Evolutionary conservation across 148 eudicot species (phyloP).

Genomic region (Vaccinium darrowii): DNA sequence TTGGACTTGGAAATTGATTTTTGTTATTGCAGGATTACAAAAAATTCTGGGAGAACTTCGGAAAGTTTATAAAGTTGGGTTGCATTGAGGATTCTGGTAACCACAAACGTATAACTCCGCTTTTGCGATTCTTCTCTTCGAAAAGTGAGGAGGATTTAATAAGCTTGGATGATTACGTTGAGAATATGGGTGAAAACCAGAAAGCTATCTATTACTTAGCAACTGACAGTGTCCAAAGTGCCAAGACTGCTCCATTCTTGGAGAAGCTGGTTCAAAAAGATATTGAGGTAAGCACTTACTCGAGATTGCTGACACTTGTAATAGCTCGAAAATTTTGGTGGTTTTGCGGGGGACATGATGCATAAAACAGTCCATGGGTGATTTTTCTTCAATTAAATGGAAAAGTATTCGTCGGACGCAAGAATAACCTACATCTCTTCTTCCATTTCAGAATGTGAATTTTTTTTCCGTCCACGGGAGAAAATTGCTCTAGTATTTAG

Average conservation of each 20-base stretch:
- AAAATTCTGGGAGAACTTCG: conserved; percentile 98
- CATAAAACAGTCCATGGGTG: neutral
- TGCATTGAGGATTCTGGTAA: conserved; percentile 97
- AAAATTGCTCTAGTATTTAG: neutral
- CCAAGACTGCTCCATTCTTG: conserved; percentile 90
- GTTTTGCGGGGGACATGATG: neutral
- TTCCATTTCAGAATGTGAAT: neutral
- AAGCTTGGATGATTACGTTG: conserved; percentile 93
- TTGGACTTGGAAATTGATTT: conserved; percentile 2
- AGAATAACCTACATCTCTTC: neutral
- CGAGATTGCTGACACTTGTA: neutral
- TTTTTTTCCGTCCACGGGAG: neutral
- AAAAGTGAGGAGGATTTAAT: conserved; percentile 84
- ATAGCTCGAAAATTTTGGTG: neutral
- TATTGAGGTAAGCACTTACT: conserved; percentile 63
- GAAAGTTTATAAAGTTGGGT: conserved; percentile 87
- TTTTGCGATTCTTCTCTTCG: conserved; percentile 77
- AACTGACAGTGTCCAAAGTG: conserved; percentile 93
- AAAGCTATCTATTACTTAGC: conserved; percentile 95
- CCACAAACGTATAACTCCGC: conserved; percentile 87
- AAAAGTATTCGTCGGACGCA: neutral
- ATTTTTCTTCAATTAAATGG: neutral
- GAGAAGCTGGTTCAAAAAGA: conserved; percentile 89
- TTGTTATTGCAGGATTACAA: conserved; percentile 69
- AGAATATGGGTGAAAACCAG: conserved; percentile 94